Percentiles rank a stretch among this genome's conserved stretches.
Evolutionary conservation across 2,329 filamentous ascomycete genomes (phyloP).

Genomic region (Xylaria multiplex): DNA sequence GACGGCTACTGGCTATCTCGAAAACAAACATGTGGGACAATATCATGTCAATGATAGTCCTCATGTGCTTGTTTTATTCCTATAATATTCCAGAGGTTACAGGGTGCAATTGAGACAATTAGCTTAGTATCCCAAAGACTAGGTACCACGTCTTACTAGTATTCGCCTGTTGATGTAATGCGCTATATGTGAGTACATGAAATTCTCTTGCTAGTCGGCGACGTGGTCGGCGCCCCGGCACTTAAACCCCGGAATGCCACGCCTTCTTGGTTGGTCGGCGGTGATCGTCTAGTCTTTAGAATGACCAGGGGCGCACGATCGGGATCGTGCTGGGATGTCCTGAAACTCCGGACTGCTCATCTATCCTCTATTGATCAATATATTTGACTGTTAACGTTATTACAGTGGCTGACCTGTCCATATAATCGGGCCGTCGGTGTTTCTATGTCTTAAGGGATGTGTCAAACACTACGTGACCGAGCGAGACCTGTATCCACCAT

Average conservation of each 20-base stretch:
- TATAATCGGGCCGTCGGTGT: slow-evolving; percentile 30
- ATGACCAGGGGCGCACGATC: neutral
- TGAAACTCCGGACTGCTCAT: slow-evolving; percentile 18
- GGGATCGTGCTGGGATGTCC: slow-evolving; percentile 4
- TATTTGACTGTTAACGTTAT: slow-evolving; percentile 5
- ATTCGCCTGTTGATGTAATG: neutral
- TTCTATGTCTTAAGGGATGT: slow-evolving; percentile 23
- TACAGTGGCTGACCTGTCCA: slow-evolving; percentile 19
- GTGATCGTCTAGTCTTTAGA: neutral
- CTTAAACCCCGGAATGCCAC: slow-evolving; percentile 29
- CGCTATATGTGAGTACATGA: neutral
- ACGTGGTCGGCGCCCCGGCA: slow-evolving; percentile 7
- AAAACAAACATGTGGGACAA: neutral
- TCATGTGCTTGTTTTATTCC: slow-evolving; percentile 4
- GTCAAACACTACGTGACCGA: neutral
- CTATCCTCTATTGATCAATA: slow-evolving; percentile 15
- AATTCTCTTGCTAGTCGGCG: slow-evolving; percentile 1
- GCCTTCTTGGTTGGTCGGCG: slow-evolving; percentile 18
- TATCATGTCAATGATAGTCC: neutral
- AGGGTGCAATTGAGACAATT: slow-evolving; percentile 22
- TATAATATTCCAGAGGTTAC: slow-evolving; percentile 1
- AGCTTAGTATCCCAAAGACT: neutral
- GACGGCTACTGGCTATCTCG: neutral
- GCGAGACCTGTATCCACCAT: slow-evolving; percentile 18
- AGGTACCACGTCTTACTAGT: slow-evolving; percentile 3